Base-by-base conservation (phyloP, 371 early-diverging fungal genomes). In the Rhizopus stolonifer region DNA sequence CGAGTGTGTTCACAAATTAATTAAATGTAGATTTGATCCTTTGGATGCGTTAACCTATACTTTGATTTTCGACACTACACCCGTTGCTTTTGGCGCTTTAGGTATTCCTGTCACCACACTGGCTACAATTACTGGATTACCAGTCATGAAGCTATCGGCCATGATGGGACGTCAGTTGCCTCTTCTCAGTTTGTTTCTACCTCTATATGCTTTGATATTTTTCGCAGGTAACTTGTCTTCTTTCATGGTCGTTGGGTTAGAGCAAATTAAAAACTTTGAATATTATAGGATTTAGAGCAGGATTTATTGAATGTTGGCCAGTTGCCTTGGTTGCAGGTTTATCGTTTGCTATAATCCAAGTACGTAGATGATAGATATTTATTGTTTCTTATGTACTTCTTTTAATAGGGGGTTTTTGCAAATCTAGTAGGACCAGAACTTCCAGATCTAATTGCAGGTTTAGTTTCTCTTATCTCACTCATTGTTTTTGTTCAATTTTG, bases 101-200 rank as follows among this genome's bases (percentile, higher is more conserved):
- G 74, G 74, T 44, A 73, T 73, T 50, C 70, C 74, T 2, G 67
- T 78, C 3, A 78, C 74, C n/a, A 78, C 74, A 9, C 36, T 78
- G 23, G 72, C 74, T n/a, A 46, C 64, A 1, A 59, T 78, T 21
- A 74, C 79, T 4, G 69, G 67, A 0, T 46, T 78, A 18, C 60
- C 69, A 23, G 71, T 60, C 0, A 70, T 54, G 58, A 46, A 62
- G 0, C 29, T 78, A 14, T 66, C 73, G 22, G 72, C 74, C 17
- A 78, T 78, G 79, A 60, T 74, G 61, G 79, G 79, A 18, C 70
- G 79, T 25, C 72, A 74, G 26, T 49, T 78, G 3, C 79, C 79
- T 29, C 42, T 78, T n/a, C 33, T 78, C 10, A 67, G 70, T 45
- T 45, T 78, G 18, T 67, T 74, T 22, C 38, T 78, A 24, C 79